Evolutionary conservation across 768 basidiomycete genomes (phyloP).

Genomic region (Sistotremastrum niveocremeum): DNA sequence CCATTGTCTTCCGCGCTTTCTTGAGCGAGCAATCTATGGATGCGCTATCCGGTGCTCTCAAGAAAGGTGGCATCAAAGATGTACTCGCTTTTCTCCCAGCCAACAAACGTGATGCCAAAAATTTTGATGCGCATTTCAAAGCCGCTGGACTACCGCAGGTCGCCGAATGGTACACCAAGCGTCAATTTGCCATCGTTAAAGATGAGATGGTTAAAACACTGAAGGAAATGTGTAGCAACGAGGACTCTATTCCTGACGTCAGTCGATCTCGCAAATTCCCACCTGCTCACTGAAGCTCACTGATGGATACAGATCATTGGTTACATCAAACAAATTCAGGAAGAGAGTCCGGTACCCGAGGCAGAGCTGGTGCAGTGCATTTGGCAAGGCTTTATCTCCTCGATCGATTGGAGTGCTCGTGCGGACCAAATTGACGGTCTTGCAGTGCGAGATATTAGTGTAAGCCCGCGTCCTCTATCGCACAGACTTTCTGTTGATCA

Average conservation of each 20-base stretch:
- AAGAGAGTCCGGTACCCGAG: conserved; percentile 74
- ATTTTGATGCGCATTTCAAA: conserved; percentile 80
- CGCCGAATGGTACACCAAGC: conserved; percentile 91
- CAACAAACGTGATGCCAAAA: conserved; percentile 60
- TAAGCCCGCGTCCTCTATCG: conserved; percentile 24
- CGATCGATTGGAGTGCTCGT: conserved; percentile 78
- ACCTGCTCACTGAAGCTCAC: neutral
- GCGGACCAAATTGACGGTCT: conserved; percentile 87
- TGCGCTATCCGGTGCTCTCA: conserved; percentile 69
- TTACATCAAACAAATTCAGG: conserved; percentile 56
- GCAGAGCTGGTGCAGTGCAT: conserved; percentile 76
- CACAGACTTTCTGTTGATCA: neutral
- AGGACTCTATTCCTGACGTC: conserved; percentile 58
- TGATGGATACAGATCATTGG: conserved; percentile 46
- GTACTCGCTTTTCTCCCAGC: conserved; percentile 78
- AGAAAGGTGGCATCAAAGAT: conserved; percentile 76
- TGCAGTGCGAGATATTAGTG: conserved; percentile 78
- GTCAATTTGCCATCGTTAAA: conserved; percentile 71
- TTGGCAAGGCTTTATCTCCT: conserved; percentile 84
- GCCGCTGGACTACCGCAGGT: conserved; percentile 63
- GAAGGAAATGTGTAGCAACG: conserved; percentile 54
- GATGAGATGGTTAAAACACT: conserved; percentile 60
- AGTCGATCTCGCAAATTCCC: conserved; percentile 12
- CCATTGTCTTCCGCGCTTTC: conserved; percentile 70
- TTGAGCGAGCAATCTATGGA: conserved; percentile 79